Evolutionary conservation across 177 flowering plant genomes (phyloP), one percentile per base, ranked within the genome.

Genomic region (Vitis hybrid): DNA sequence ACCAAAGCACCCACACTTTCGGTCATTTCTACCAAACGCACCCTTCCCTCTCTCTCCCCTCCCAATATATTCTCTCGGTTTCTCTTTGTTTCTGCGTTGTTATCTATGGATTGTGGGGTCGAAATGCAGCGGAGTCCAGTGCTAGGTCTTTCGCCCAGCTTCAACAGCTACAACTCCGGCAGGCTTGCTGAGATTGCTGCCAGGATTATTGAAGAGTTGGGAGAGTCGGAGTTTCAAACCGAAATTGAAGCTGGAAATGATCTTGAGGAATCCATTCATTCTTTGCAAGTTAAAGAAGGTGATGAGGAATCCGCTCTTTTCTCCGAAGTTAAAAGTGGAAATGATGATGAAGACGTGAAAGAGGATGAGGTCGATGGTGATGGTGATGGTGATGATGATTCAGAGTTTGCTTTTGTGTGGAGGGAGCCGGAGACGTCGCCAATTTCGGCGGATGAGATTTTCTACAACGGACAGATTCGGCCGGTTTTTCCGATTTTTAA

Each of bases 391-490:
- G 80, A 70, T 1, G 81, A 70, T 13, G 85, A 79, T 4, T 83
- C 78, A 32, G 86, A 85, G 70, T 90, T 90, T 61, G 55, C 83
- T 10, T 63, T 88, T 10, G 79, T 73, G 1, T 65, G 69, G 15
- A 69, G 63, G 50, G 84, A 81, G 20, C 58, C 75, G 0, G 69
- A 75, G 10, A 17, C 66, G 6, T 77, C 79, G 0, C 74, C 85
- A 2, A 79, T 81, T 55, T 65, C 94, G 0, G 94, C 92, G 1
- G 94, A 88, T 55, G 91, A 90, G 66, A 81, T 90, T 73, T 90
- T 90, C 79, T 73, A 51, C 49, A 83, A 90, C 82, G 94, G 94
- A 7, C 88, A 83, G 73, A 88, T 90, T 65, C 79, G 79, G 21
- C 86, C 94, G 9, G 30, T 80, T 9, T 86, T 74, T 49, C 88